Evolutionary conservation across 345 rosid species (phyloP).

Genomic region (Linum tenue): DNA sequence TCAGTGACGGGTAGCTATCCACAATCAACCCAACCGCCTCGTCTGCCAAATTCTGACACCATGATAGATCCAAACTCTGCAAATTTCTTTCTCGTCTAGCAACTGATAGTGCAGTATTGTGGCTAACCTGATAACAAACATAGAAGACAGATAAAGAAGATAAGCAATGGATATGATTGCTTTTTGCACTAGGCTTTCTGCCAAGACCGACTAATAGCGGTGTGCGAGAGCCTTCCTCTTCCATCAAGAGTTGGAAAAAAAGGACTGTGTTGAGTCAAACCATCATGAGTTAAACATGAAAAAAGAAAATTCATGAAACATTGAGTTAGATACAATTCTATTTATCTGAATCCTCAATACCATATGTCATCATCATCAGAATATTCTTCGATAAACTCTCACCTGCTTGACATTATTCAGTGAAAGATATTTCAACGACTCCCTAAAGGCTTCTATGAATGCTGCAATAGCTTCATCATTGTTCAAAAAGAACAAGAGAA

Average conservation of each 20-base stretch:
- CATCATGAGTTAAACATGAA: no score
- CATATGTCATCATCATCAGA: no score
- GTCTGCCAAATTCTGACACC: constrained; percentile 63
- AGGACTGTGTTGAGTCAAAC: no score
- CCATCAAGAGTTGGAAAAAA: no score
- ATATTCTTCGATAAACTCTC: no score
- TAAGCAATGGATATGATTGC: no score
- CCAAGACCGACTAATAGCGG: no score
- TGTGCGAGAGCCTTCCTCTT: no score
- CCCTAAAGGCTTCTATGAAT: constrained; percentile 66
- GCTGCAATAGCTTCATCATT: constrained; percentile 96
- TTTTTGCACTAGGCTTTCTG: no score
- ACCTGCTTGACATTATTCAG: constrained; percentile 72
- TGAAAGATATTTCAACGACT: constrained; percentile 49
- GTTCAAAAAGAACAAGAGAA: constrained; percentile 7
- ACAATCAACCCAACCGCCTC: constrained; percentile 69
- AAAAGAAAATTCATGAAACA: no score
- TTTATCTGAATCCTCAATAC: no score
- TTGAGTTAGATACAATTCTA: no score
- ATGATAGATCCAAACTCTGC: constrained; percentile 62
- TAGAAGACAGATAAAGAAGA: not conserved
- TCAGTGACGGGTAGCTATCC: constrained; percentile 64
- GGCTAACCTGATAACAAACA: constrained; percentile 66
- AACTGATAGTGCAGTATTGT: constrained; percentile 56
- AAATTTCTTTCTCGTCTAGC: constrained; percentile 42